Conservation (phyloP, 345 rosid genomes). For the Anacardium occidentale region DNA sequence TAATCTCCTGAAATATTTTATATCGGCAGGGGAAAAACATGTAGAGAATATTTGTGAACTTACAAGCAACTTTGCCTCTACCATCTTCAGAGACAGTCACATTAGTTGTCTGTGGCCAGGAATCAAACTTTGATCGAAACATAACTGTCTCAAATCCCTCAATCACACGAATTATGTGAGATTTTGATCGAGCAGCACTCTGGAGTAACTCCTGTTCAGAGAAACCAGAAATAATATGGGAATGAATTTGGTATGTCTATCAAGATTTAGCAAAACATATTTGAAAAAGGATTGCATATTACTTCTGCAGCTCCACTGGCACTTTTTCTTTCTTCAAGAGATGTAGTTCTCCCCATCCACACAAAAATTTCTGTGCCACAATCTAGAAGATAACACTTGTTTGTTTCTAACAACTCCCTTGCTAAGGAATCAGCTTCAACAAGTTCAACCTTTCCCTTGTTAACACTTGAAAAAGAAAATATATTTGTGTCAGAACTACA, state of each 20-base stretch:
- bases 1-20: conserved; percentile 10
- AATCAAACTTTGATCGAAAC: conserved; percentile 84
- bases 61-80: conserved; percentile 99
- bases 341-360: conserved; percentile 91
- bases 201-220: conserved; percentile 62
- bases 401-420: conserved; percentile 76
- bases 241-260: conserved; percentile 12
- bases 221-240: conserved; percentile 11
- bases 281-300: conserved; percentile 23
- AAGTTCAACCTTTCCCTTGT: conserved; percentile 75
- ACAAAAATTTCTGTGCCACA: conserved; percentile 80
- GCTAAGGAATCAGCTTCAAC: conserved; percentile 67
- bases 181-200: conserved; percentile 50
- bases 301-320: conserved; percentile 88
- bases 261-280: conserved; percentile 6
- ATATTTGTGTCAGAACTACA: conserved; percentile 29
- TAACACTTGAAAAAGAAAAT: conserved; percentile 58
- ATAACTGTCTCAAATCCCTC: conserved; percentile 96
- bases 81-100: conserved; percentile 87
- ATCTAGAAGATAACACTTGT: conserved; percentile 80
- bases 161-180: conserved; percentile 74
- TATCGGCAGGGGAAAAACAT: conserved; percentile 4
- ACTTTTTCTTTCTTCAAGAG: conserved; percentile 83
- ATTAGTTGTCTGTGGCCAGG: conserved; percentile 72
- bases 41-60: conserved; percentile 22